A percentile compares a stretch with the other conserved stretches of the same genome.
phyloP scores from a whole-genome alignment of 2,329 filamentous ascomycete species.

The Talaromyces atroroseus region DNA sequence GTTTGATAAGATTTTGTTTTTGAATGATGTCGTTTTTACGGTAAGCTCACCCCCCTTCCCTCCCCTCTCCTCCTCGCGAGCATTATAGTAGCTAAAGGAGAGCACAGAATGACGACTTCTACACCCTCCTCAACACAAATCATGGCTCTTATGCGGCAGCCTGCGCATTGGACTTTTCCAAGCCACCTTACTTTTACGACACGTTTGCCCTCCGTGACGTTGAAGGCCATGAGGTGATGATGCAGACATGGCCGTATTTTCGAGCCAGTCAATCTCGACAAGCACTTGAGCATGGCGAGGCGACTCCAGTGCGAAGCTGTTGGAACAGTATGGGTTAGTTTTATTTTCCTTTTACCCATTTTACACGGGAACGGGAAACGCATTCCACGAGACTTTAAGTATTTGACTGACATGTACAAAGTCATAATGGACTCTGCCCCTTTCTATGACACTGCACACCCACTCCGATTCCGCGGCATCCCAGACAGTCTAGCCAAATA shows the following conservation, averaged over 20 bases:
- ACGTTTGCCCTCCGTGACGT: slow-evolving; percentile 65
- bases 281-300: slow-evolving; percentile 48
- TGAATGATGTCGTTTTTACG: slow-evolving; percentile 46
- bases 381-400: background rate
- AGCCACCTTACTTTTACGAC: slow-evolving; percentile 65
- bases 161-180: slow-evolving; percentile 66
- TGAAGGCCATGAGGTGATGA: slow-evolving; percentile 57
- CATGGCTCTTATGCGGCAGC: slow-evolving; percentile 58
- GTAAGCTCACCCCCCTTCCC: slow-evolving; percentile 21
- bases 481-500: slow-evolving; percentile 47
- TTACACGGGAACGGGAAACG: no score
- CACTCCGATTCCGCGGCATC: slow-evolving; percentile 47
- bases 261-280: slow-evolving; percentile 43
- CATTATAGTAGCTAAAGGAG: background rate
- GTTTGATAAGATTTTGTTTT: slow-evolving; percentile 56
- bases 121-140: slow-evolving; percentile 55
- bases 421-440: slow-evolving; percentile 12
- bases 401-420: background rate
- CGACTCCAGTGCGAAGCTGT: slow-evolving; percentile 58
- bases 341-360: background rate
- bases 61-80: background rate
- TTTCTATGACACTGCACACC: slow-evolving; percentile 23
- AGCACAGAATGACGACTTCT: slow-evolving; percentile 33
- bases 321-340: slow-evolving; percentile 58
- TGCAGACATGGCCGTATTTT: slow-evolving; percentile 66